phyloP scores from a whole-genome alignment of 208 protist species.

The Leishmania tropica region DNA sequence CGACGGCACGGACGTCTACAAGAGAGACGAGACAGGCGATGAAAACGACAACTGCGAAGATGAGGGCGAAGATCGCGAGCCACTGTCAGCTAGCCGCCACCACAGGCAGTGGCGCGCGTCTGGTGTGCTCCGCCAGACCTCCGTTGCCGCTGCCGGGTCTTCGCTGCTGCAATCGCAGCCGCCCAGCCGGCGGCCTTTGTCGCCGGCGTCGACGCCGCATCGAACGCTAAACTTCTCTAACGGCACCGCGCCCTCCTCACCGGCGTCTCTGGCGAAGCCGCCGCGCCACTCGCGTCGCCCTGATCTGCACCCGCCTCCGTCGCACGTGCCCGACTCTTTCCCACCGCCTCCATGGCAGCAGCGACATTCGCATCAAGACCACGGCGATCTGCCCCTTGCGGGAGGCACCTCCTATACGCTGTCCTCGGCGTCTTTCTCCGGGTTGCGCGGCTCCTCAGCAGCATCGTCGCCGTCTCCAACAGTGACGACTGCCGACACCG shows the following conservation, averaged over 20 bases:
- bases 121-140: not conserved
- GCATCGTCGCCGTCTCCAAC: conserved; percentile 2
- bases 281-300: conserved; percentile 14
- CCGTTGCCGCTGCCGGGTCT: not conserved
- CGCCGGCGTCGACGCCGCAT: conserved; percentile 16
- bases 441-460: not conserved
- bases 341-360: conserved; percentile 15
- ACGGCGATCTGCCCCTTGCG: not conserved
- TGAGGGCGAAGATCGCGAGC: not conserved
- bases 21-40: not conserved
- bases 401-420: not conserved
- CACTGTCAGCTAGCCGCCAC: not conserved
- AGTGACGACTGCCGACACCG: not conserved
- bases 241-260: conserved; percentile 11
- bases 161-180: not conserved
- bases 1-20: not conserved
- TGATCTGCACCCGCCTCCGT: conserved; percentile 20
- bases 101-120: not conserved
- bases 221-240: conserved; percentile 20
- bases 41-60: not conserved
- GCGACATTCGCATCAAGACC: not conserved
- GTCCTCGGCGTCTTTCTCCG: not conserved
- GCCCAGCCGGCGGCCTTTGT: not conserved
- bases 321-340: not conserved
- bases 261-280: conserved; percentile 18